Evolutionary conservation across 768 basidiomycete species (phyloP).

Genomic region (Russula sp.): DNA sequence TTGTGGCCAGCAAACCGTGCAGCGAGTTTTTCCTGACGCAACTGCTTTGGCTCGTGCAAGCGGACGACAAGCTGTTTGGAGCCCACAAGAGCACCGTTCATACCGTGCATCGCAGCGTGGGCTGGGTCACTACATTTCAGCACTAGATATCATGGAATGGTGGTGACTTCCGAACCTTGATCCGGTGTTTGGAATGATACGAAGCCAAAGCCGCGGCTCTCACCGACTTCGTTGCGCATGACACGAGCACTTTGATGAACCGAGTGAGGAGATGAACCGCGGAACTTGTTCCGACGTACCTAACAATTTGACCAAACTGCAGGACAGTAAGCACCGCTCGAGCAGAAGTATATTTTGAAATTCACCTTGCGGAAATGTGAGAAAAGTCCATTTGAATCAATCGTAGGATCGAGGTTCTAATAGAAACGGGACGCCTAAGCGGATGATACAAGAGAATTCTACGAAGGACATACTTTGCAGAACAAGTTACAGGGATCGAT

Average conservation of each 20-base stretch:
- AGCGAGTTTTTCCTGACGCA: conserved; percentile 86
- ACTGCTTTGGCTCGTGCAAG: conserved; percentile 85
- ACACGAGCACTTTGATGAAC: conserved; percentile 69
- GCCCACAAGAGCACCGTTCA: conserved; percentile 75
- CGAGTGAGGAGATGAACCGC: conserved; percentile 9
- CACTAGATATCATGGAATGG: conserved; percentile 14
- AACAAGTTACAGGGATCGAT: conserved; percentile 91
- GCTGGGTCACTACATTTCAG: conserved; percentile 44
- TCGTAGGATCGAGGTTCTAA: conserved; percentile 80
- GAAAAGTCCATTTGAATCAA: conserved; percentile 83
- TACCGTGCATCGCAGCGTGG: conserved; percentile 64
- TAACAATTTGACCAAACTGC: conserved; percentile 87
- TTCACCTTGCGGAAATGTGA: conserved; percentile 76
- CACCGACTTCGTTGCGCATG: conserved; percentile 81
- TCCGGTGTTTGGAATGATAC: conserved; percentile 83
- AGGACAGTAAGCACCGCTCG: conserved; percentile 3
- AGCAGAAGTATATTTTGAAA: conserved; percentile 4
- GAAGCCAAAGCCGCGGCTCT: conserved; percentile 87
- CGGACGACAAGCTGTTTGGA: conserved; percentile 80
- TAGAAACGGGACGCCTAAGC: conserved; percentile 15
- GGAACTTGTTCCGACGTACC: conserved; percentile 43
- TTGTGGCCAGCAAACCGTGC: conserved; percentile 73
- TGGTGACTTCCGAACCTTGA: conserved; percentile 49
- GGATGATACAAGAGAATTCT: conserved; percentile 15
- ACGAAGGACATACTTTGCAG: conserved; percentile 59